A percentile compares a stretch with the other conserved stretches of the same genome.
phyloP scores from a whole-genome alignment of 495 filamentous ascomycete genomes.

The Glonium stellatum region DNA sequence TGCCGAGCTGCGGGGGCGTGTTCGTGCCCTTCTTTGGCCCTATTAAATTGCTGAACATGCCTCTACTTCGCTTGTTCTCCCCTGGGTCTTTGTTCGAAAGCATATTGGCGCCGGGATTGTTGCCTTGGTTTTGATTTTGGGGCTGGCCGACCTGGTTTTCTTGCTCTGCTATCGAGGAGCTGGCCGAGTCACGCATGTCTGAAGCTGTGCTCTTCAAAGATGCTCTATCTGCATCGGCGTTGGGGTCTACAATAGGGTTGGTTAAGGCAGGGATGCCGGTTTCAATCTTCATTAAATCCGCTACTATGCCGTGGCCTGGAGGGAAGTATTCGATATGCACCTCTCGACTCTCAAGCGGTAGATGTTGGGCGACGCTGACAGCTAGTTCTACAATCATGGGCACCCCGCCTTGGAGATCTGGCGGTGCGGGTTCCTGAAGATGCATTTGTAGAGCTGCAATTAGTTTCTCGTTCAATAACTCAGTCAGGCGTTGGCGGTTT shows the following conservation, averaged over 20 bases:
- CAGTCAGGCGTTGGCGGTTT: slow-evolving; percentile 58
- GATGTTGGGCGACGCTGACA: slow-evolving; percentile 73
- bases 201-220: slow-evolving; percentile 32
- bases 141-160: slow-evolving; percentile 4
- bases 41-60: slow-evolving; percentile 34
- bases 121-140: slow-evolving; percentile 4
- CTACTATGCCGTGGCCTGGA: slow-evolving; percentile 60
- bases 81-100: slow-evolving; percentile 23
- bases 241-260: slow-evolving; percentile 43
- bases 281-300: slow-evolving; percentile 78
- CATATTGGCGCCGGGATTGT: slow-evolving; percentile 13
- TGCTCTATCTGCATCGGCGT: slow-evolving; percentile 43
- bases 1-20: slow-evolving; percentile 19
- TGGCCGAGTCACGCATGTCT: slow-evolving; percentile 27
- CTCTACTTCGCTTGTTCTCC: slow-evolving; percentile 26
- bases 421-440: slow-evolving; percentile 65
- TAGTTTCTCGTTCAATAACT: slow-evolving; percentile 62
- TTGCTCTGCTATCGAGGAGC: slow-evolving; percentile 19
- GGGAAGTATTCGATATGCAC: slow-evolving; percentile 77
- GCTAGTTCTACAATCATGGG: slow-evolving; percentile 92
- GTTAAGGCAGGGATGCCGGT: slow-evolving; percentile 65
- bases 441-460: slow-evolving; percentile 61
- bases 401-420: slow-evolving; percentile 71
- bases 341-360: slow-evolving; percentile 87
- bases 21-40: slow-evolving; percentile 19